These are phyloP conservation scores for Phlegmacium glaucopus DNA, from an alignment of 768 basidiomycete species.

Conservation along the genomic window DNA sequence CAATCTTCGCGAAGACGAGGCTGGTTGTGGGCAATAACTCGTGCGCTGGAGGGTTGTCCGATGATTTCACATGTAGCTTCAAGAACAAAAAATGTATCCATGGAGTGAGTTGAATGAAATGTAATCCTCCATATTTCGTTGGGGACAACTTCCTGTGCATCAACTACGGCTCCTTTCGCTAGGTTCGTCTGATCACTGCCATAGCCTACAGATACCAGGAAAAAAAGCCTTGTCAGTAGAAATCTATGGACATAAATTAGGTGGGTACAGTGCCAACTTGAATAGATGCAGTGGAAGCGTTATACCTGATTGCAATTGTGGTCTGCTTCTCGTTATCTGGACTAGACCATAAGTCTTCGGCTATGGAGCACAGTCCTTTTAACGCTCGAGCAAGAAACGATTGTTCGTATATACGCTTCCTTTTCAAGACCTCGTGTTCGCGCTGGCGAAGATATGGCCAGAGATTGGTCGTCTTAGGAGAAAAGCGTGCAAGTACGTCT, in stretches of 20 bases:
- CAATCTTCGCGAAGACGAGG: slow-evolving; percentile 55
- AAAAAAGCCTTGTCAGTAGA: slow-evolving; percentile 60
- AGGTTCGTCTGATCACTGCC: slow-evolving; percentile 19
- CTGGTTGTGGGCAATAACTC: no score
- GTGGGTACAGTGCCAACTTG: not conserved
- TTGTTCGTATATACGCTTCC: slow-evolving; percentile 35
- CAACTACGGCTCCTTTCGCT: slow-evolving; percentile 37
- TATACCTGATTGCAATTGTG: slow-evolving; percentile 55
- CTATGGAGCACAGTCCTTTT: slow-evolving; percentile 32
- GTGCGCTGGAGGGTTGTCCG: slow-evolving; percentile 43
- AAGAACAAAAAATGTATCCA: slow-evolving; percentile 51
- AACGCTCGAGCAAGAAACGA: slow-evolving; percentile 50
- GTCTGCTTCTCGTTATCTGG: slow-evolving; percentile 59
- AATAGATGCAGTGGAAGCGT: no score
- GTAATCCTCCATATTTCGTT: slow-evolving; percentile 62
- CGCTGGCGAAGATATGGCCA: slow-evolving; percentile 70
- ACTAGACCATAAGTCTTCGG: slow-evolving; percentile 51
- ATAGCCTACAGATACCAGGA: slow-evolving; percentile 51
- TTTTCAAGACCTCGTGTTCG: slow-evolving; percentile 35
- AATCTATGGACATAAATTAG: slow-evolving; percentile 43
- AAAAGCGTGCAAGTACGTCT: slow-evolving; percentile 32
- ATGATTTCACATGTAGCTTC: slow-evolving; percentile 75
- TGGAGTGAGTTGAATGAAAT: slow-evolving; percentile 18
- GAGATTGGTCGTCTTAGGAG: slow-evolving; percentile 51
- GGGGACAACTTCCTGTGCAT: slow-evolving; percentile 48